phyloP scores from a whole-genome alignment of 345 rosid species.

The Erodium maritimum region DNA sequence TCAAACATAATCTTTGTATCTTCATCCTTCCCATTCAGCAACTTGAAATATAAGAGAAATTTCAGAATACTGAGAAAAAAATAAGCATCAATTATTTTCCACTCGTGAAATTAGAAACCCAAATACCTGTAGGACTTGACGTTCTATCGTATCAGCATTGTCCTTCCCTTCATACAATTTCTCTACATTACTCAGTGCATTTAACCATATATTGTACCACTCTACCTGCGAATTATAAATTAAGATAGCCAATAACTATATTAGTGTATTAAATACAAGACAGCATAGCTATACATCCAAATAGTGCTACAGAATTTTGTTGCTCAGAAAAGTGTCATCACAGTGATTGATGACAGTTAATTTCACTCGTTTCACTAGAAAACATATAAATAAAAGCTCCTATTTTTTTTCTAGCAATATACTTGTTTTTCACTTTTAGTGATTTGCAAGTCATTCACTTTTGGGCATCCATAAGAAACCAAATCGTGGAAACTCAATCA shows the following conservation, averaged over 20 bases:
- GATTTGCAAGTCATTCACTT: not conserved
- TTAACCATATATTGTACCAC: slow-evolving; percentile 68
- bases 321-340: not conserved
- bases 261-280: not conserved
- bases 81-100: not conserved
- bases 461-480: not conserved
- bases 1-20: slow-evolving; percentile 53
- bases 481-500: not conserved
- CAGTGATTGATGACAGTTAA: no score
- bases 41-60: slow-evolving; percentile 21
- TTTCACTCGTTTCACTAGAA: not conserved
- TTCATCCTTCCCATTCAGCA: slow-evolving; percentile 58
- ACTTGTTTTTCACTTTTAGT: not conserved
- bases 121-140: slow-evolving; percentile 65
- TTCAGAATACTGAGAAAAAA: slow-evolving; percentile 4
- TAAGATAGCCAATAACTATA: slow-evolving; percentile 1
- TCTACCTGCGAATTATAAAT: slow-evolving; percentile 41
- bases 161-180: slow-evolving; percentile 56
- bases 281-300: not conserved
- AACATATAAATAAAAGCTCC: not conserved
- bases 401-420: not conserved
- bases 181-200: slow-evolving; percentile 63
- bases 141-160: slow-evolving; percentile 52
- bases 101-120: slow-evolving; percentile 3
- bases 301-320: not conserved